Base-by-base conservation (phyloP, 139 green algal species). In the Helicosporidium sp. region DNA sequence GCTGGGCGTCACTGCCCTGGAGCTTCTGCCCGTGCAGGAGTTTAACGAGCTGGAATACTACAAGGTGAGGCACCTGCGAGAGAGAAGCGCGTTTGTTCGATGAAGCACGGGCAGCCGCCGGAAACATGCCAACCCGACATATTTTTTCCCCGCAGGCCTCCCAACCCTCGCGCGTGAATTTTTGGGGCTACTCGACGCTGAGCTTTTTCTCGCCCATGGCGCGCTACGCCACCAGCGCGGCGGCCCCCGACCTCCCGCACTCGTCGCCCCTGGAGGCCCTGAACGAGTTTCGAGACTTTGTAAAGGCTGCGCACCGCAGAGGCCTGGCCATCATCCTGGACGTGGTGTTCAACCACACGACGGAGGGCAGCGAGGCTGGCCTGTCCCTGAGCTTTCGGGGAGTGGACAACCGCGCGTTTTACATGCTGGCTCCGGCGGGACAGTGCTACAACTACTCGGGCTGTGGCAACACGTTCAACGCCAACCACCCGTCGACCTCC, bases 11-110 rank as follows among this genome's bases (percentile, higher is more conserved):
- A 99, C 84, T 45, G 72, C 76, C 6, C 71, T 99, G n/a, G 89
- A 99, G 75, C 75, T 99, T 48, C 59, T 96, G 68, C 89, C 89
- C 1, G 52, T 93, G 7, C 72, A 91, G 25, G 87, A 95, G 64
- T 97, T 93, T 66, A 94, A 99, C 58, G 90, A 99, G 69, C 67
- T 98, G 0, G 89, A 98, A 70, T 98, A 95, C 62, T 87, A 93
- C 52, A 44, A 63, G 61, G 61, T 64, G 43, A 40, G 45, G 19
- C n/a, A n/a, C n/a, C n/a, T n/a, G n/a, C n/a, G n/a, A n/a, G n/a
- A n/a, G n/a, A n/a, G n/a, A n/a, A n/a, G n/a, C n/a, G n/a, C n/a
- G n/a, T n/a, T n/a, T n/a, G n/a, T n/a, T n/a, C n/a, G n/a, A n/a
- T n/a, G n/a, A n/a, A n/a, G n/a, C n/a, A n/a, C n/a, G n/a, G n/a